phyloP scores from a whole-genome alignment of 257 asterid species.

The Pogostemon cablin region DNA sequence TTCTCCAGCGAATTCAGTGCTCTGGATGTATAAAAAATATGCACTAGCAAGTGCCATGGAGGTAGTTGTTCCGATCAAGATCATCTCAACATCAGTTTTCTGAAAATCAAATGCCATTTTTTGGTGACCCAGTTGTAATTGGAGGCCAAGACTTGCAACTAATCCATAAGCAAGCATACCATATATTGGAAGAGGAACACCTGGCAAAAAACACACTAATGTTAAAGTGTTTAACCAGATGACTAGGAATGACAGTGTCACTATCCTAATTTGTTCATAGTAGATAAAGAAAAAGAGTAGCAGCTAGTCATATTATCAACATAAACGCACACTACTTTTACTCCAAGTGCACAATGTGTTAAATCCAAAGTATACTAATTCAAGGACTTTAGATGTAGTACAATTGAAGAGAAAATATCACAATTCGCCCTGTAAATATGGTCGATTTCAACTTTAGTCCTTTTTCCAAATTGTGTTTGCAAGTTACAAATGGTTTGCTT shows the following conservation, averaged over 20 bases:
- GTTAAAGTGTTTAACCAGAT: slow-evolving; percentile 24
- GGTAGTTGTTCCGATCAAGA: slow-evolving; percentile 57
- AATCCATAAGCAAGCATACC: slow-evolving; percentile 76
- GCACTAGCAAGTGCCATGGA: slow-evolving; percentile 77
- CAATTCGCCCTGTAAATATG: too few relatives aligned
- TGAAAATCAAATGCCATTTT: slow-evolving; percentile 42
- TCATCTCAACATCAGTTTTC: slow-evolving; percentile 41
- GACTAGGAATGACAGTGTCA: slow-evolving; percentile 23
- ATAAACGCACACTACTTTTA: neutral
- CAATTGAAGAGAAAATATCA: neutral
- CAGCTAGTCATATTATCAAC: neutral
- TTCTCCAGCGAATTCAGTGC: slow-evolving; percentile 62
- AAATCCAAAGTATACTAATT: neutral
- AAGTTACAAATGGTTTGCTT: neutral
- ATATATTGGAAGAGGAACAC: slow-evolving; percentile 70
- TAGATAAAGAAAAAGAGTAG: neutral
- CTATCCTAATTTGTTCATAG: neutral
- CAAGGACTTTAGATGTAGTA: neutral
- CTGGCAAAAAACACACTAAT: slow-evolving; percentile 42
- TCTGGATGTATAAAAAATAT: slow-evolving; percentile 64
- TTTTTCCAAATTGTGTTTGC: neutral
- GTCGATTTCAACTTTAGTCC: too few relatives aligned
- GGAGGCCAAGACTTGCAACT: slow-evolving; percentile 58
- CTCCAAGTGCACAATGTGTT: neutral
- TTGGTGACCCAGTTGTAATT: slow-evolving; percentile 45